Evolutionary conservation across 139 green algal species (phyloP).

Genomic region (Closterium sp.): DNA sequence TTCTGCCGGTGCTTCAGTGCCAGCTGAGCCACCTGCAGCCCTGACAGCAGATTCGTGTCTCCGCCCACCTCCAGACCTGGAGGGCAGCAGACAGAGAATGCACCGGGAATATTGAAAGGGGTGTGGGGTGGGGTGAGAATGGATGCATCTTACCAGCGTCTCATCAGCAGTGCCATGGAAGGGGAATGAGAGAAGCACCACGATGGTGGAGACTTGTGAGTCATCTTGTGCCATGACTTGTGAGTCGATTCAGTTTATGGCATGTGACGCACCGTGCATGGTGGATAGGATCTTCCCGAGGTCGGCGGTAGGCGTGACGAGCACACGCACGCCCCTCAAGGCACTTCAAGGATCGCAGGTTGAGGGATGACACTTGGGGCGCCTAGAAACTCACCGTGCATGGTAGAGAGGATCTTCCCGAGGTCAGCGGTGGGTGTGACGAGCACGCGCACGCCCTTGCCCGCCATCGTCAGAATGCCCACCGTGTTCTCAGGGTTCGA

Average conservation of each 20-base stretch:
- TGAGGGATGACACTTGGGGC: too few species aligned
- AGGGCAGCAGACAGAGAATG: too few species aligned
- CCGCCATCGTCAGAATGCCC: constrained; percentile 93
- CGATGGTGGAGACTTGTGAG: not conserved
- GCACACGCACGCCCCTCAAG: constrained; percentile 78
- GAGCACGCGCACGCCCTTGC: constrained; percentile 85
- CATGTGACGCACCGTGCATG: constrained; percentile 65
- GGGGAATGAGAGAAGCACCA: not conserved
- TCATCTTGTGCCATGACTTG: too few species aligned
- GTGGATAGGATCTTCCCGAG: constrained; percentile 94
- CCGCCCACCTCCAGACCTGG: constrained; percentile 76
- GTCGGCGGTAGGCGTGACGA: constrained; percentile 95
- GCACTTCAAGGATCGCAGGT: too few species aligned
- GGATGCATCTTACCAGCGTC: too few species aligned
- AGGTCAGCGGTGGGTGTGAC: constrained; percentile 96
- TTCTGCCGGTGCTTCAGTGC: constrained; percentile 98
- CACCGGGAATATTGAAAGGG: too few species aligned
- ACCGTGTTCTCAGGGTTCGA: constrained; percentile 97
- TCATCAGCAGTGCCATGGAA: too few species aligned
- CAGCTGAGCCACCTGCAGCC: constrained; percentile 95
- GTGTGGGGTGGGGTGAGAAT: too few species aligned
- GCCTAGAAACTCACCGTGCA: constrained; percentile 71
- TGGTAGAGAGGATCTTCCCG: constrained; percentile 90
- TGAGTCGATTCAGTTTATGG: too few species aligned
- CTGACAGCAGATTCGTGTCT: constrained; percentile 73